These are phyloP conservation scores for Xylaria multiplex DNA, from an alignment of 2,329 filamentous ascomycete species.

Conservation along the genomic window DNA sequence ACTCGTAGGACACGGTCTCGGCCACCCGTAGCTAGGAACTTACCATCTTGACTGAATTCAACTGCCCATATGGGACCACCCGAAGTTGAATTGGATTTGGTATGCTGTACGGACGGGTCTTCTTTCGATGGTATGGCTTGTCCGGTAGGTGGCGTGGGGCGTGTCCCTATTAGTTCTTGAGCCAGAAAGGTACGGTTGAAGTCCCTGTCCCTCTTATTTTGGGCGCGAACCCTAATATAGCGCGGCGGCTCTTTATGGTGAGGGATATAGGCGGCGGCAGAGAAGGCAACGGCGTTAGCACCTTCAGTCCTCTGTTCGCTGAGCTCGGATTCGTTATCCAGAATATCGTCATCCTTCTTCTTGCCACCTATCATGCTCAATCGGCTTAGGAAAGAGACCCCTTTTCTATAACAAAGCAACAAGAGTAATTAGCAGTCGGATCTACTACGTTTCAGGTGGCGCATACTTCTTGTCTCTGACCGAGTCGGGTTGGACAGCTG, in stretches of 20 bases:
- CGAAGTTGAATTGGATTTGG: slow-evolving; percentile 53
- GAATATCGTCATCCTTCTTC: slow-evolving; percentile 68
- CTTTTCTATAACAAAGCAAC: slow-evolving; percentile 69
- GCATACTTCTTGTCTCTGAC: slow-evolving; percentile 74
- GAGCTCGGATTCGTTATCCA: slow-evolving; percentile 75
- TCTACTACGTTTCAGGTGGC: slow-evolving; percentile 11
- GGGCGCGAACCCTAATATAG: slow-evolving; percentile 85
- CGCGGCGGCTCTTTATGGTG: slow-evolving; percentile 87
- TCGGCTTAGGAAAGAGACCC: slow-evolving; percentile 88
- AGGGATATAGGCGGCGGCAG: slow-evolving; percentile 83
- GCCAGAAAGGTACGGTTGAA: slow-evolving; percentile 92
- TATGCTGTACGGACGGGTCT: slow-evolving; percentile 46
- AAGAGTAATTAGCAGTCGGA: slow-evolving; percentile 24
- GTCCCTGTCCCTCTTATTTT: slow-evolving; percentile 82
- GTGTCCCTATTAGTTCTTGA: slow-evolving; percentile 81
- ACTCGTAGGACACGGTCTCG: slow-evolving; percentile 87
- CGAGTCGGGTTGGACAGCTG: slow-evolving; percentile 51
- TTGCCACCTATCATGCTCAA: slow-evolving; percentile 82
- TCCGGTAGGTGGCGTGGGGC: slow-evolving; percentile 49
- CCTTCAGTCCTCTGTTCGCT: slow-evolving; percentile 77
- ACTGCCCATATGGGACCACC: slow-evolving; percentile 87
- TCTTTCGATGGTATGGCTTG: slow-evolving; percentile 39
- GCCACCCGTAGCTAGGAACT: slow-evolving; percentile 89
- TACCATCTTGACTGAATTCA: slow-evolving; percentile 92
- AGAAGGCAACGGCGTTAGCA: slow-evolving; percentile 84